These are phyloP conservation scores for Globisporangium sylvaticum DNA, from an alignment of 352 stramenopile genomes.

Conservation along the genomic window DNA sequence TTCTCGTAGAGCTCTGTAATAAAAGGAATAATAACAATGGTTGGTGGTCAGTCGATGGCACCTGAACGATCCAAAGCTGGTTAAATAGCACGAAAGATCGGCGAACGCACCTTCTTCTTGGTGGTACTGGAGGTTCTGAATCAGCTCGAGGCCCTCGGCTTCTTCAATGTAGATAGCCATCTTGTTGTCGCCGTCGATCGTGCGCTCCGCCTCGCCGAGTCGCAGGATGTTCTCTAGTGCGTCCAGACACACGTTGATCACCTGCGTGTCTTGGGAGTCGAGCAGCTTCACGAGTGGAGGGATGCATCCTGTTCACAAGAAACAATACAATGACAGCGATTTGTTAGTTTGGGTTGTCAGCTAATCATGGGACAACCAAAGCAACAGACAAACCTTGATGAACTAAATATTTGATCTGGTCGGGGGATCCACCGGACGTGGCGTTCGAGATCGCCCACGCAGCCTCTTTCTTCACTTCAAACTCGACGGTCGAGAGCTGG, in stretches of 20 bases:
- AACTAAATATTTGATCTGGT: conserved; percentile 97
- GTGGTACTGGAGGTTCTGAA: conserved; percentile 97
- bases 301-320: conserved; percentile 88
- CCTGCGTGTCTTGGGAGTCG: conserved; percentile 91
- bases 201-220: conserved; percentile 84
- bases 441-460: conserved; percentile 54
- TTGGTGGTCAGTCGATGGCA: background rate
- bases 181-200: conserved; percentile 87
- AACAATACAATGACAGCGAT: too few species aligned
- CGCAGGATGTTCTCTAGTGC: conserved; percentile 94
- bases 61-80: background rate
- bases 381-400: conserved; percentile 90
- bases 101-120: conserved; percentile 87
- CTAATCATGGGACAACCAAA: too few species aligned
- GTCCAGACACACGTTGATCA: conserved; percentile 97
- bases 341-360: too few species aligned
- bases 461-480: conserved; percentile 41
- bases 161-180: conserved; percentile 97
- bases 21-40: background rate
- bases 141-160: conserved; percentile 94
- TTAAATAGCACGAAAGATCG: conserved; percentile 31
- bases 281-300: conserved; percentile 94
- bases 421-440: conserved; percentile 59
- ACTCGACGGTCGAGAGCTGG: conserved; percentile 56
- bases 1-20: conserved; percentile 89